Percentiles rank a stretch among this genome's conserved stretches.
These are phyloP conservation scores for Miamiensis avidus DNA, from an alignment of 169 alveolate genomes.

Conservation along the genomic window DNA sequence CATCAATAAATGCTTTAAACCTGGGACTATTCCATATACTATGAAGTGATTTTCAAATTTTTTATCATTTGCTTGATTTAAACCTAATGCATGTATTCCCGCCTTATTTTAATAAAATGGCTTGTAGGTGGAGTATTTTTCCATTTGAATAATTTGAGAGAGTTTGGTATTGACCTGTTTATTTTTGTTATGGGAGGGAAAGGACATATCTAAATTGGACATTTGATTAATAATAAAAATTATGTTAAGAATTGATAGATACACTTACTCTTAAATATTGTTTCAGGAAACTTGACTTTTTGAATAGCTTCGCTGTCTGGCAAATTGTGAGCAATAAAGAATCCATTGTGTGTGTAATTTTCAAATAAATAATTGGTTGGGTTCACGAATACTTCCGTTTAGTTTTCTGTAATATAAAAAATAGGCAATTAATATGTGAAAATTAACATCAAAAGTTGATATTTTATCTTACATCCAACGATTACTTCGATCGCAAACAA, in stretches of 20 bases:
- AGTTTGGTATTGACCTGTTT: background rate
- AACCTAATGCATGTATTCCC: slow-evolving; percentile 41
- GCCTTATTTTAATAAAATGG: slow-evolving; percentile 59
- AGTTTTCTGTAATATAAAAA: background rate
- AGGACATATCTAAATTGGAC: background rate
- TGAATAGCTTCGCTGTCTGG: slow-evolving; percentile 62
- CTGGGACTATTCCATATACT: slow-evolving; percentile 81
- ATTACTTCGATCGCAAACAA: slow-evolving; percentile 66
- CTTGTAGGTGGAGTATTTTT: slow-evolving; percentile 6
- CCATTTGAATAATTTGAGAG: slow-evolving; percentile 14
- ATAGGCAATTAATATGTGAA: background rate
- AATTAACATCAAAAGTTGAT: background rate
- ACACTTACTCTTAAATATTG: slow-evolving; percentile 14
- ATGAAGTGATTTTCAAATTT: slow-evolving; percentile 78
- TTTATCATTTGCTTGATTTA: slow-evolving; percentile 58
- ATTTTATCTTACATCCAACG: slow-evolving; percentile 38
- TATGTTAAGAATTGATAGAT: background rate
- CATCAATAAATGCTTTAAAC: slow-evolving; percentile 57
- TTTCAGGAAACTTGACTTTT: slow-evolving; percentile 26
- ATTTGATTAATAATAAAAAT: slow-evolving; percentile 2
- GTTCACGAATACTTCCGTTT: slow-evolving; percentile 70
- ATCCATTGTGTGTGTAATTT: slow-evolving; percentile 71
- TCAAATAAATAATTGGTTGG: slow-evolving; percentile 78
- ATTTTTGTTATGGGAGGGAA: background rate
- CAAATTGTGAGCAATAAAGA: slow-evolving; percentile 67